Evolutionary conservation across 148 eudicot genomes (phyloP), one percentile per base, ranked within the genome.

Genomic region (Beta vulgaris): DNA sequence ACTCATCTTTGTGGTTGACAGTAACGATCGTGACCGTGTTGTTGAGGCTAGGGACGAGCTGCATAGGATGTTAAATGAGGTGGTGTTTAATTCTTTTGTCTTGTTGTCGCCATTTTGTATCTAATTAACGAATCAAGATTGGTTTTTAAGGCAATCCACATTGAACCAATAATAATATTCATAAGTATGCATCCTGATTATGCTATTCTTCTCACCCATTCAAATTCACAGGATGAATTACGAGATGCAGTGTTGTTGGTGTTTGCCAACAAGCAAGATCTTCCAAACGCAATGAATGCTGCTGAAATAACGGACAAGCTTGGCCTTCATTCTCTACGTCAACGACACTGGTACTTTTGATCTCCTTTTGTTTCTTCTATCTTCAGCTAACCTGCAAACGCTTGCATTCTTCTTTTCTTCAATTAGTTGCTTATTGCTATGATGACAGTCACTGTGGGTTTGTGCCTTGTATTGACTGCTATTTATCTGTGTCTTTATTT

Each of bases 321-420:
- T 60, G 82, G 82, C 62, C 82, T 79, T 74, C 82, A 79, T 68
- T 79, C 82, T 73, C 78, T 79, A 79, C 82, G 82, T 69, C 82
- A 79, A 42, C 82, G 82, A 61, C 82, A 79, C 74, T 79, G 82
- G 82, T 79, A 74, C 31, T 64, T 43, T 51, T 34, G 39, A 42
- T 15, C 73, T 55, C 44, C 28, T n/a, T 57, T 43, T 8, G 44
- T 4, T 15, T 49, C 73, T 69, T 26, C 7, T 25, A 3, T 51
- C 37, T 26, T 13, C 35, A 49, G 39, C 40, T 53, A 54, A 40
- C 31, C 13, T n/a, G 55, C 68, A 58, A 7, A 29, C 51, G 39
- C 18, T 42, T 3, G 40, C 23, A 21, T 29, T 10, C 35, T 13
- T 63, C 26, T 62, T 12, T 1, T 61, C 25, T 6, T 62, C 18